Evolutionary conservation across 179 eudicot species (phyloP).

Genomic region (Silene noctiflora): DNA sequence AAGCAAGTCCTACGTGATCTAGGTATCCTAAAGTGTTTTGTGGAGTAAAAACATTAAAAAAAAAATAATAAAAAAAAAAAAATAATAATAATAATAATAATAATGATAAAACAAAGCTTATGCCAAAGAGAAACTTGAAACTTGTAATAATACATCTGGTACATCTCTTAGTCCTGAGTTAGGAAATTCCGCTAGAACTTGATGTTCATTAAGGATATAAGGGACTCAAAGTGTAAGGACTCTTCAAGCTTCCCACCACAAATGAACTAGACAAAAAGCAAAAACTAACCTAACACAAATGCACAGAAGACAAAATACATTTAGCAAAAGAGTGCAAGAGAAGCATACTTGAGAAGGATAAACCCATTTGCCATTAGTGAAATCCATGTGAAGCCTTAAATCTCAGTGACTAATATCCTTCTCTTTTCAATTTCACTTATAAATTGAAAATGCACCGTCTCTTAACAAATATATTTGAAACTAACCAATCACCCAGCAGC

Average conservation of each 20-base stretch:
- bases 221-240: neutral
- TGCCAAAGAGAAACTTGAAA: neutral
- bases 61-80: neutral
- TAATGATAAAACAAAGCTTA: no score
- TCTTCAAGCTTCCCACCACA: neutral
- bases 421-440: conserved; percentile 41
- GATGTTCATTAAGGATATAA: neutral
- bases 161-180: neutral
- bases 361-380: conserved; percentile 64
- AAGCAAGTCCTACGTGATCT: conserved; percentile 1
- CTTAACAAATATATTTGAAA: conserved; percentile 57
- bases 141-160: neutral
- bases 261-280: neutral
- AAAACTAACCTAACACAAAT: neutral
- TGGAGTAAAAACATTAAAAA: neutral
- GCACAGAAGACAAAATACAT: conserved; percentile 1
- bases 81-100: no score
- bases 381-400: conserved; percentile 63
- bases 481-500: conserved; percentile 60
- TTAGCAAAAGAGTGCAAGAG: neutral
- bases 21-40: conserved; percentile 32
- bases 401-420: conserved; percentile 43
- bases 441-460: conserved; percentile 62
- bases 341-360: conserved; percentile 46
- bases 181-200: neutral